Conservation (phyloP, 2,329 filamentous ascomycete species). For the Lithohypha guttulata region DNA sequence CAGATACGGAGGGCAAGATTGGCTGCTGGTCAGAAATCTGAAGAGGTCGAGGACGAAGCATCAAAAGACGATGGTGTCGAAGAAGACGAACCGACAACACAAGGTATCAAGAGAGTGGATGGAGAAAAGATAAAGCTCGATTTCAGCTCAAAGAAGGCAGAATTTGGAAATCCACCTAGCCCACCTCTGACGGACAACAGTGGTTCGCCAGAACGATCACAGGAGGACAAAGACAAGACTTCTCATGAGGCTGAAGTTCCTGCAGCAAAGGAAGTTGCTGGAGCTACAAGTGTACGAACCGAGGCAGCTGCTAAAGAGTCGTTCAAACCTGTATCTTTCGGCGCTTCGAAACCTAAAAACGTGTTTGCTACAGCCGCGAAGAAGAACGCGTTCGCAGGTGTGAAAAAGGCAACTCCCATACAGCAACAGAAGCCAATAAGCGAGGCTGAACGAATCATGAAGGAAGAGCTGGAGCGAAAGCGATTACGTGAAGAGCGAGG, state of each 20-base stretch:
- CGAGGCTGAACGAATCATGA: conserved; percentile 82
- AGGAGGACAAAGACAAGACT: conserved; percentile 7
- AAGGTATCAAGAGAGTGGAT: conserved; percentile 44
- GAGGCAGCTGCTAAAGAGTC: conserved; percentile 6
- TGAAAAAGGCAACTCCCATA: conserved; percentile 52
- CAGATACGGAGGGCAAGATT: conserved; percentile 66
- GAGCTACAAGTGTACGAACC: conserved; percentile 6
- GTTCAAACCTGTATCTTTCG: conserved; percentile 48
- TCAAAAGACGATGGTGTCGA: conserved; percentile 33
- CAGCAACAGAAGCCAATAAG: conserved; percentile 69
- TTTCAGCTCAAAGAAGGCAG: conserved; percentile 41
- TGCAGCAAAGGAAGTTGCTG: too few relatives aligned
- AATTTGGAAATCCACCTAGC: conserved; percentile 21
- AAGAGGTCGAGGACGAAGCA: conserved; percentile 35
- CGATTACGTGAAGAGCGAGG: conserved; percentile 30
- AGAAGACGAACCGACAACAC: conserved; percentile 31
- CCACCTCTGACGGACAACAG: conserved; percentile 18
- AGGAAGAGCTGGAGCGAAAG: conserved; percentile 66
- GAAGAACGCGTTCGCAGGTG: conserved; percentile 57
- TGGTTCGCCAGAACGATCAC: conserved; percentile 8
- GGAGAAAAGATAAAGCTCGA: conserved; percentile 68
- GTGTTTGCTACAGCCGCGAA: conserved; percentile 54
- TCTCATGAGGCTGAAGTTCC: neutral
- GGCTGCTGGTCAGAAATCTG: conserved; percentile 34
- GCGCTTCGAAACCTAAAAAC: conserved; percentile 57